Base-by-base conservation (phyloP, 1,139 yeast species). In the Suhomyces guaymorum region DNA sequence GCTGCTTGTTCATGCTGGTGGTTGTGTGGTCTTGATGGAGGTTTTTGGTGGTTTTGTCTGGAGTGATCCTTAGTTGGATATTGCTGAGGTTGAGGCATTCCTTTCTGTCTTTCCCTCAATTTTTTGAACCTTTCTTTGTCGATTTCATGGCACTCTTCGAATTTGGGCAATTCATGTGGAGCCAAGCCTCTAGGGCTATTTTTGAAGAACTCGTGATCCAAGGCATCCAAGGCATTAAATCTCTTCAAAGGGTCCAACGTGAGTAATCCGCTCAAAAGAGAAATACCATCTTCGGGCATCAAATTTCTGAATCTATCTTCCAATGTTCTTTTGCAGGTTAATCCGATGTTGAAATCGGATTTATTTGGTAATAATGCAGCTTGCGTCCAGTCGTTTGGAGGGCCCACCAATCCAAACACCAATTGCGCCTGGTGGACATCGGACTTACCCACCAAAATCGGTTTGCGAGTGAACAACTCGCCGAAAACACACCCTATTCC, bases 401-500 rank as follows among this genome's bases (percentile, higher is more conserved):
- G 73, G 0, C 99, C 99, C 33, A 90, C 67, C 30, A 92, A 63
- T 47, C 78, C 77, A 57, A 92, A 92, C 7, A 92, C 84, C 20
- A 78, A 65, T 50, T 82, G 83, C 0, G 95, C 88, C 63, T 94
- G 99, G 54, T 92, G 96, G n/a, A 85, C 61, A 56, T 94, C 99
- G 1, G 92, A 75, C 38, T 75, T 71, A 0, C 98, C 99, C 31
- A 80, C 89, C 33, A 94, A 62, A 13, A 94, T 86, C 0, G 98
- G 98, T 45, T 75, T 78, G 39, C 79, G 75, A 25, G 79, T 78
- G 61, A 86, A 92, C 52, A 90, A 70, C 58, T 94, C 99, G 0
- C 89, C 98, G 59, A 94, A 82, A 0, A 94, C 95, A 63, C 98
- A 94, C 2, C 98, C 98, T 9, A 87, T 78, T 1, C 97, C 97